Conservation (phyloP, 2,329 filamentous ascomycete species). For the Acrocalymma vagum region DNA sequence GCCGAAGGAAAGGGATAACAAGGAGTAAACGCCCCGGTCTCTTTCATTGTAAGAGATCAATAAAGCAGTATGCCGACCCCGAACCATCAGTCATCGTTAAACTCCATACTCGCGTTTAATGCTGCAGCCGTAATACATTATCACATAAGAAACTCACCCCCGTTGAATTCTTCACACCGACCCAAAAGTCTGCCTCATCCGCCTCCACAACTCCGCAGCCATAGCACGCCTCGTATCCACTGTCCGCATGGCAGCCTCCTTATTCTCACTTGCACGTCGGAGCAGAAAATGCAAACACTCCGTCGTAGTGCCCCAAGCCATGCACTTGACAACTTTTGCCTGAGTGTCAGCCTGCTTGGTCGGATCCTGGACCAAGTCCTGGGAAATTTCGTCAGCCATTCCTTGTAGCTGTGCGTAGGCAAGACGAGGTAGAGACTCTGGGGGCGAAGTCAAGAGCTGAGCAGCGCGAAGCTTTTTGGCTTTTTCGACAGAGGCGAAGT, state of each 20-base stretch:
- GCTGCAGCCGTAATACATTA: too few relatives aligned
- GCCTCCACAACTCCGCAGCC: conserved; percentile 57
- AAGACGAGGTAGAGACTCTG: conserved; percentile 41
- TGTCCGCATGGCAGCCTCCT: conserved; percentile 67
- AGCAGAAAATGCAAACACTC: conserved; percentile 84
- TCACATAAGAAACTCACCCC: too few relatives aligned
- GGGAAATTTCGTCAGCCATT: conserved; percentile 93
- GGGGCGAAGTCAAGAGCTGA: conserved; percentile 49
- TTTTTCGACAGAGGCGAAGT: conserved; percentile 71
- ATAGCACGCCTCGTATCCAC: conserved; percentile 61
- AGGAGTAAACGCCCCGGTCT: too few relatives aligned
- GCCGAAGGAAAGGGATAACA: too few relatives aligned
- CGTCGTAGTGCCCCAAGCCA: conserved; percentile 64
- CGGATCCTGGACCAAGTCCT: conserved; percentile 58
- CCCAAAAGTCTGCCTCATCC: conserved; percentile 37
- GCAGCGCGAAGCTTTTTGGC: conserved; percentile 60
- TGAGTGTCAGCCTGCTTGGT: conserved; percentile 46
- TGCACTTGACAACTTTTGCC: conserved; percentile 62
- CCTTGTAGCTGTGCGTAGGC: conserved; percentile 85
- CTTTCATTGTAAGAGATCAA: too few relatives aligned
- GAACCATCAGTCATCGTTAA: too few relatives aligned
- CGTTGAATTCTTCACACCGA: conserved; percentile 22
- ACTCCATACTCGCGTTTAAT: too few relatives aligned
- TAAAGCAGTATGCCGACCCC: too few relatives aligned
- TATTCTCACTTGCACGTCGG: conserved; percentile 67